A percentile compares a stretch with the other conserved stretches of the same genome.
phyloP scores from a whole-genome alignment of 352 stramenopile species.

The Paralagenidium karlingii region DNA sequence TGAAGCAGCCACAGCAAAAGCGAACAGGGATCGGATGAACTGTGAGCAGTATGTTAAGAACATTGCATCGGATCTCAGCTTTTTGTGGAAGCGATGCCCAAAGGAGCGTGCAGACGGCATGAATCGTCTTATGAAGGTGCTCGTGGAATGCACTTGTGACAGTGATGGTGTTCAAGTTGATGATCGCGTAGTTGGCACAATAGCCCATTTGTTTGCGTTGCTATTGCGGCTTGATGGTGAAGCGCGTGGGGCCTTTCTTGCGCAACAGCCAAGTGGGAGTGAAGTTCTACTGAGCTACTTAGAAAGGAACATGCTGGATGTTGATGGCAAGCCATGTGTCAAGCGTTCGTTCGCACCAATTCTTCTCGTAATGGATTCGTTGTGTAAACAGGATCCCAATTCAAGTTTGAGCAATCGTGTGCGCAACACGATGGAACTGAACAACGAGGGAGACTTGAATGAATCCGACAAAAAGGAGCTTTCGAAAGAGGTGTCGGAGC shows the following conservation, averaged over 20 bases:
- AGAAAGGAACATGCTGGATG: too few relatives aligned
- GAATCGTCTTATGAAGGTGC: conserved; percentile 24
- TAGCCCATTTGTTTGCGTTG: conserved; percentile 55
- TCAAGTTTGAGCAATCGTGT: conserved; percentile 3
- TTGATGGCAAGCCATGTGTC: conserved; percentile 1
- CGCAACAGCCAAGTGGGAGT: too few relatives aligned
- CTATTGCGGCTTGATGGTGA: conserved; percentile 44
- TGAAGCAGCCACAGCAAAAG: too few relatives aligned
- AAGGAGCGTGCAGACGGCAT: conserved; percentile 47
- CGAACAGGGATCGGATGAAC: too few relatives aligned
- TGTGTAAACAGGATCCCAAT: conserved; percentile 3
- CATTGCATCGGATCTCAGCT: too few relatives aligned
- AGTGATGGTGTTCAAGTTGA: conserved; percentile 8
- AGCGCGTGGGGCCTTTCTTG: conserved; percentile 20
- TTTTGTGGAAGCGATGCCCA: conserved; percentile 43
- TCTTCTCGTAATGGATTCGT: conserved; percentile 49
- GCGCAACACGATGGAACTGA: background rate
- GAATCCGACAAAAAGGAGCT: background rate
- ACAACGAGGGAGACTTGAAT: too few relatives aligned
- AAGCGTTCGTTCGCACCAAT: conserved; percentile 37
- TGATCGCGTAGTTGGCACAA: conserved; percentile 23
- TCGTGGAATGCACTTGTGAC: conserved; percentile 25
- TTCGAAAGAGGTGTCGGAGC: background rate
- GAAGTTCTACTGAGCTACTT: too few relatives aligned
- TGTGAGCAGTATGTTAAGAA: too few relatives aligned